phyloP scores from a whole-genome alignment of 768 basidiomycete species.

The Astraeus odoratus region DNA sequence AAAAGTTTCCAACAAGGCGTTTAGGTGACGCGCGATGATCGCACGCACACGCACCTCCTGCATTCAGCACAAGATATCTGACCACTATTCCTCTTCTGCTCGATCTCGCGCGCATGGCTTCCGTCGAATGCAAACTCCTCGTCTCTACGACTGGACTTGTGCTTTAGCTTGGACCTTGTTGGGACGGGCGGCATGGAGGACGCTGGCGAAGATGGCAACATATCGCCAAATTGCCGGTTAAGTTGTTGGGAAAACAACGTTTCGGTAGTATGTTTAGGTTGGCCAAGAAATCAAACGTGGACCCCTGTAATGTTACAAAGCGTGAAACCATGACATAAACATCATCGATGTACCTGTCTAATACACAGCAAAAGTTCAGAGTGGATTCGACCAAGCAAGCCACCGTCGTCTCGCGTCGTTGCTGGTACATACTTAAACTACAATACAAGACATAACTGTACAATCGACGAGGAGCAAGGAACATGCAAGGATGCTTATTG shows the following conservation, averaged over 20 bases:
- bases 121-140: constrained; percentile 47
- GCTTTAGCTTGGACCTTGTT: constrained; percentile 43
- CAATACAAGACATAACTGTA: too few relatives aligned
- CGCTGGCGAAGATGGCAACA: constrained; percentile 6
- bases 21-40: constrained; percentile 42
- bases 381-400: too few relatives aligned
- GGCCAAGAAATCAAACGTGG: too few relatives aligned
- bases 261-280: too few relatives aligned
- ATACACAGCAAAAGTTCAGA: too few relatives aligned
- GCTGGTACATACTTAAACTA: too few relatives aligned
- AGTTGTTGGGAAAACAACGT: constrained; percentile 12
- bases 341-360: too few relatives aligned
- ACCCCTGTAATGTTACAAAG: too few relatives aligned
- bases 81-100: constrained; percentile 67
- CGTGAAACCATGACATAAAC: too few relatives aligned
- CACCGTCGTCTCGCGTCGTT: too few relatives aligned
- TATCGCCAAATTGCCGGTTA: neutral
- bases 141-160: constrained; percentile 43
- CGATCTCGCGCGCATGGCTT: constrained; percentile 57
- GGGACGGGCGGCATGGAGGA: constrained; percentile 50
- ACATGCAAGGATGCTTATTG: too few relatives aligned
- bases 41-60: constrained; percentile 44
- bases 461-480: too few relatives aligned
- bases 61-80: constrained; percentile 79
- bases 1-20: neutral